Base-by-base conservation (phyloP, 257 asterid genomes). In the Scutellaria barbata region DNA sequence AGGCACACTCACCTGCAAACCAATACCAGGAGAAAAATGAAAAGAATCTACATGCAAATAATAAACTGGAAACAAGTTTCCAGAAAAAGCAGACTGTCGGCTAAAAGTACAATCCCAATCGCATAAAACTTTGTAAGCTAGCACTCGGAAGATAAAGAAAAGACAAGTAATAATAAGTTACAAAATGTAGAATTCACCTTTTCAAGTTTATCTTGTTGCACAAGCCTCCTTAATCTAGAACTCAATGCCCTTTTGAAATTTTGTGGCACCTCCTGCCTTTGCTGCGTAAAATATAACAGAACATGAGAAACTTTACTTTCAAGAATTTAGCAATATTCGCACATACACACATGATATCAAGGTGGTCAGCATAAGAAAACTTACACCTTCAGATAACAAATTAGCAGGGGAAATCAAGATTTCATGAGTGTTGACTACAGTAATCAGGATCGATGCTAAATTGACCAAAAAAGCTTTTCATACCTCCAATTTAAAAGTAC, bases 161-260 rank as follows among this genome's bases (percentile, higher is more conserved):
- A 35, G 37, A 33, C 42, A 39, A 50, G 16, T 64, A 70, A 5
- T 5, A 41, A 60, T 42, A 71, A 64, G 57, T 60, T 51, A 8
- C 10, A 5, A 50, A 13, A 63, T 20, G 46, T 40, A 55, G 65
- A 69, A 64, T 50, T 71, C 20, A 94, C 98, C 98, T 90, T 90
- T 79, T 89, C 91, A 53, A 93, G 89, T 80, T 93, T 93, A 77
- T 85, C 91, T 80, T 89, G 96, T 48, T 78, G 87, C 85, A 85
- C 94, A 61, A 94, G 97, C 85, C 96, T 89, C 81, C 96, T 88
- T 77, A 94, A 81, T 85, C 95, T 85, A 63, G 86, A 78, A 82
- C 86, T 83, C 79, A 94, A 64, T 71, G 82, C 33, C 84, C 92
- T 87, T 81, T 89, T 86, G 87, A 91, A 89, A 68, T 90, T 89